Conservation (phyloP, 305 asterid species). For the Solanum hybrid region DNA sequence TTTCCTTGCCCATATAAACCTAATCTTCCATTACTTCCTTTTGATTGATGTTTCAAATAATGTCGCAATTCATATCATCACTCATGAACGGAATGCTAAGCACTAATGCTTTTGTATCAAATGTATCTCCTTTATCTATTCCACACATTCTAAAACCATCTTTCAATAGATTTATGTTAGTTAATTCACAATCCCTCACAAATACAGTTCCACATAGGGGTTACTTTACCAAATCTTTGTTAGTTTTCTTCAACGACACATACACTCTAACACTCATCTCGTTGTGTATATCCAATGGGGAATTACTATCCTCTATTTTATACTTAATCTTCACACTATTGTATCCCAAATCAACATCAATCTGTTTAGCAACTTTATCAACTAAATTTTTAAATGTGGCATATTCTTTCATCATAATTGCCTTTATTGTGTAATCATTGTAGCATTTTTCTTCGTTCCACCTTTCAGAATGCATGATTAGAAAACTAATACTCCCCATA, state of each 20-base stretch:
- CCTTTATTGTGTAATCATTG: too few relatives aligned
- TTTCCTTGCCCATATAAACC: neutral
- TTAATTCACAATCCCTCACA: neutral
- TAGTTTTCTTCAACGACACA: neutral
- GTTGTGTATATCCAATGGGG: neutral
- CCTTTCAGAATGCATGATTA: too few relatives aligned
- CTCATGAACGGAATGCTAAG: neutral
- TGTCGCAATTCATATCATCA: neutral
- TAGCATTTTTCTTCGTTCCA: too few relatives aligned
- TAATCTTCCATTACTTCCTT: neutral
- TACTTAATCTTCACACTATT: neutral
- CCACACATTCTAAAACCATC: neutral
- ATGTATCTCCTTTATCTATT: neutral
- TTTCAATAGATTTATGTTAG: too few relatives aligned
- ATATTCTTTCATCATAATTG: too few relatives aligned
- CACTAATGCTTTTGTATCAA: neutral
- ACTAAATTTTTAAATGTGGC: too few relatives aligned
- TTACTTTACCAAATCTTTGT: neutral
- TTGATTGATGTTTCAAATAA: neutral
- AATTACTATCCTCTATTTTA: neutral
- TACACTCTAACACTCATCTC: neutral
- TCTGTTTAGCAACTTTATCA: too few relatives aligned
- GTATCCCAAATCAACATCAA: neutral
- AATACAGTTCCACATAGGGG: neutral
- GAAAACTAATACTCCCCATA: neutral